Conservation (phyloP, 441 rosid genomes). For the Populus hybrid region DNA sequence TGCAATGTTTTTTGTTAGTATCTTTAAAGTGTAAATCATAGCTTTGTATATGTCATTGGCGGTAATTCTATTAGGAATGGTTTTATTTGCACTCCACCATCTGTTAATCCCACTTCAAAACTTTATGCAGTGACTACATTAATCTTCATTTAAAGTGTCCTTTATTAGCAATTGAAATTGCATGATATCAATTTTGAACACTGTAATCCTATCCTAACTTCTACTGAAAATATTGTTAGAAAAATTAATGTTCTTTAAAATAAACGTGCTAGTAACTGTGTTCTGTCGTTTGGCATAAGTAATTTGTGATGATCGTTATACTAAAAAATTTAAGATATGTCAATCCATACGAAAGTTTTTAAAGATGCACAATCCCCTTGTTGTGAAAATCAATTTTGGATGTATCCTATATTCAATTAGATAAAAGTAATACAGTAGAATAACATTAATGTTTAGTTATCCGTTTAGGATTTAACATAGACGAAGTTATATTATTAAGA, state of each 20-base stretch:
- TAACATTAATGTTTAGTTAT: not conserved
- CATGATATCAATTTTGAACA: no score
- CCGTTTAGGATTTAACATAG: not conserved
- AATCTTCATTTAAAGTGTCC: not conserved
- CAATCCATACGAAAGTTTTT: not conserved
- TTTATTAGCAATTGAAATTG: no score
- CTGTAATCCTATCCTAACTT: not conserved
- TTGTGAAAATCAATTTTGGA: not conserved
- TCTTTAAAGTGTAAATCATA: not conserved
- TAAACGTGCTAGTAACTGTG: not conserved
- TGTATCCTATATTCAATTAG: not conserved
- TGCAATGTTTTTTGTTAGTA: not conserved
- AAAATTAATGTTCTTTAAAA: no score
- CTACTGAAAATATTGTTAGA: no score
- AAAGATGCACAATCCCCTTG: not conserved
- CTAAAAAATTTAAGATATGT: not conserved
- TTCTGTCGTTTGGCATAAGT: not conserved
- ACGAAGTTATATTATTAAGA: not conserved
- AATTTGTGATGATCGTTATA: not conserved
- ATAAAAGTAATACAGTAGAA: not conserved
- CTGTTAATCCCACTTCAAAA: not conserved
- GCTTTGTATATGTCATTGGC: not conserved
- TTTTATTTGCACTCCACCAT: not conserved
- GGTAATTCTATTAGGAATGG: not conserved
- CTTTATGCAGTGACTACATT: not conserved